Percentiles rank a stretch among this genome's conserved stretches.
These are phyloP conservation scores for Astragalus glycyphyllos DNA, from an alignment of 306 rosid genomes.

Conservation along the genomic window DNA sequence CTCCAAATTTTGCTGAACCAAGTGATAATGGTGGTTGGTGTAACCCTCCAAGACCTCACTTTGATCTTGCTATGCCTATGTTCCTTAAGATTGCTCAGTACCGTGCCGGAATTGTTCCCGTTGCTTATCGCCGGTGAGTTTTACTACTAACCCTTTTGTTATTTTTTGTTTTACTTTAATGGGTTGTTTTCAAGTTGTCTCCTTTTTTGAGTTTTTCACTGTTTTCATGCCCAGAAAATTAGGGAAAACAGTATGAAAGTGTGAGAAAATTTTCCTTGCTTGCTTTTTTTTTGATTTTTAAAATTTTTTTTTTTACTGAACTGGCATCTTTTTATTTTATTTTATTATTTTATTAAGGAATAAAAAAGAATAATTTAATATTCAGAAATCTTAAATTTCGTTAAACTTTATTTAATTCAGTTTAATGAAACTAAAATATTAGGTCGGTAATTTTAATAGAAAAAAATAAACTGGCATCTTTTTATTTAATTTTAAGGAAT, in stretches of 20 bases:
- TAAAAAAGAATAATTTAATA: too few relatives aligned
- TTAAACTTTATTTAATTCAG: neutral
- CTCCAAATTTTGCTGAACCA: conserved; percentile 87
- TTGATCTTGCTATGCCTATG: conserved; percentile 99
- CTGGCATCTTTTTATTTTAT: too few relatives aligned
- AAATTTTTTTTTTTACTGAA: too few relatives aligned
- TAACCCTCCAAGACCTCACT: conserved; percentile 92
- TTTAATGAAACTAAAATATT: too few relatives aligned
- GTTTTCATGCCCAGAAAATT: conserved; percentile 23
- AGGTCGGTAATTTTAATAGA: neutral
- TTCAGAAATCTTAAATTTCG: too few relatives aligned
- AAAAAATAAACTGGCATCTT: too few relatives aligned
- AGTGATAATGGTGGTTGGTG: conserved; percentile 98
- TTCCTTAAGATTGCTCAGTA: conserved; percentile 95
- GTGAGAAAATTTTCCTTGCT: neutral
- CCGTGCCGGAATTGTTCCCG: conserved; percentile 97
- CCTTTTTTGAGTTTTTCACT: neutral
- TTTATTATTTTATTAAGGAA: too few relatives aligned
- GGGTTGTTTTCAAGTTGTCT: neutral
- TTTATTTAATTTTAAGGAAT: too few relatives aligned
- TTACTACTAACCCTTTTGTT: neutral
- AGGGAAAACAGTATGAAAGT: neutral
- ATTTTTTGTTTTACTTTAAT: neutral
- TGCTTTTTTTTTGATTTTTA: neutral
- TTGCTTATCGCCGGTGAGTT: conserved; percentile 85